Percentiles rank a stretch among this genome's conserved stretches.
phyloP scores from a whole-genome alignment of 2,329 filamentous ascomycete genomes.

The Epicoccum nigrum region DNA sequence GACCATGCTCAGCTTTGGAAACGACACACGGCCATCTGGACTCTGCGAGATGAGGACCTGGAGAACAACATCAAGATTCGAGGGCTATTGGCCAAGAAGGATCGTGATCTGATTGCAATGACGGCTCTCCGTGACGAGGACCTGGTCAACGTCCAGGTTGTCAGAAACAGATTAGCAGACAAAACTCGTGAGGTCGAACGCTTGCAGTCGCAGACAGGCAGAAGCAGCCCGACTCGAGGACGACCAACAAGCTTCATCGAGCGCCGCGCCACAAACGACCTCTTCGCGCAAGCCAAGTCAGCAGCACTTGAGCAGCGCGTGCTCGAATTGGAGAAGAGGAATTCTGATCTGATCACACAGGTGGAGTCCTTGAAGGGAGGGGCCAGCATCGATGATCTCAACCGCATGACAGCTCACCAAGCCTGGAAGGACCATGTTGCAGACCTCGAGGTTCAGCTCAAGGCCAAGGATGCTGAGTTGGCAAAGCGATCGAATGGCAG shows the following conservation, averaged over 20 bases:
- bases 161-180: constrained; percentile 50
- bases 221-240: constrained; percentile 33
- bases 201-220: constrained; percentile 28
- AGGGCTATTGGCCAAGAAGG: constrained; percentile 48
- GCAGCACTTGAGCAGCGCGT: constrained; percentile 52
- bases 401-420: constrained; percentile 43
- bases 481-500: constrained; percentile 22
- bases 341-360: constrained; percentile 44
- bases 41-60: constrained; percentile 51
- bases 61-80: constrained; percentile 53
- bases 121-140: constrained; percentile 52
- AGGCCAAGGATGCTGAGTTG: constrained; percentile 40
- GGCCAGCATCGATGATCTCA: constrained; percentile 40
- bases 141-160: constrained; percentile 47
- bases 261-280: constrained; percentile 45
- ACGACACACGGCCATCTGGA: constrained; percentile 50
- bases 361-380: constrained; percentile 37
- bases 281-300: constrained; percentile 51
- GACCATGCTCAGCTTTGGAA: constrained; percentile 47
- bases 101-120: constrained; percentile 48
- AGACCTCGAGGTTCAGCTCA: constrained; percentile 38
- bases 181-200: constrained; percentile 47
- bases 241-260: constrained; percentile 43
- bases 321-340: constrained; percentile 51
- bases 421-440: constrained; percentile 44